These are phyloP conservation scores for Diaporthe eres DNA, from an alignment of 2,329 filamentous ascomycete species.

Conservation along the genomic window DNA sequence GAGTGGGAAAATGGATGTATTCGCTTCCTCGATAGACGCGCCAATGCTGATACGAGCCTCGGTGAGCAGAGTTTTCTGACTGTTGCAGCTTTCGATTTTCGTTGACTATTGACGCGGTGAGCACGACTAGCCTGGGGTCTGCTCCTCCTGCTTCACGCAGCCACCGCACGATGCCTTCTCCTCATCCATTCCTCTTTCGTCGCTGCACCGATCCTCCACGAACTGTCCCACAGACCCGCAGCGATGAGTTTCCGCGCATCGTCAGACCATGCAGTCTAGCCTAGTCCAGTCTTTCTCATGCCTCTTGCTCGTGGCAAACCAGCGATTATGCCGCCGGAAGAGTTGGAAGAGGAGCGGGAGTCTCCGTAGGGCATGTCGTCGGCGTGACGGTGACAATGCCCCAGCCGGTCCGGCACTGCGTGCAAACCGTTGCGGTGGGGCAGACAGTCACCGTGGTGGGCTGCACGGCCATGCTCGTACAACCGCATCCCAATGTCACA, in stretches of 20 bases:
- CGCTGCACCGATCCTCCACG: neutral
- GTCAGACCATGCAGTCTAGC: neutral
- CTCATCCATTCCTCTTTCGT: slow-evolving; percentile 10
- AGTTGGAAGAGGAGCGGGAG: neutral
- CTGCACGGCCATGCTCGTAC: neutral
- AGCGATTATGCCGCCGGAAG: neutral
- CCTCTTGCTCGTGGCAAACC: neutral
- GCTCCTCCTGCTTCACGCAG: neutral
- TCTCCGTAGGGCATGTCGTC: neutral
- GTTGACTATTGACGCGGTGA: slow-evolving; percentile 1
- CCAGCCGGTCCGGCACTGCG: slow-evolving; percentile 23
- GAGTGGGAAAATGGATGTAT: neutral
- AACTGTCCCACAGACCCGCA: neutral
- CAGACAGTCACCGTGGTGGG: slow-evolving; percentile 25
- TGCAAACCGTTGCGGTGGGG: slow-evolving; percentile 19
- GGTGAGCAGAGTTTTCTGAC: slow-evolving; percentile 3
- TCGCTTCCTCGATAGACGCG: neutral
- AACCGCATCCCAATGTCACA: slow-evolving; percentile 17
- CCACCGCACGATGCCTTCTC: neutral
- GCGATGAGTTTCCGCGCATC: neutral
- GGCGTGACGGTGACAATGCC: slow-evolving; percentile 13
- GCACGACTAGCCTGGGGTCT: neutral
- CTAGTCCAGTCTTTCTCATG: no score
- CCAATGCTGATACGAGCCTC: slow-evolving; percentile 12
- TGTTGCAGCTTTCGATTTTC: neutral